phyloP scores from a whole-genome alignment of 2,329 filamentous ascomycete species.

The Chaetomium olivaceum region DNA sequence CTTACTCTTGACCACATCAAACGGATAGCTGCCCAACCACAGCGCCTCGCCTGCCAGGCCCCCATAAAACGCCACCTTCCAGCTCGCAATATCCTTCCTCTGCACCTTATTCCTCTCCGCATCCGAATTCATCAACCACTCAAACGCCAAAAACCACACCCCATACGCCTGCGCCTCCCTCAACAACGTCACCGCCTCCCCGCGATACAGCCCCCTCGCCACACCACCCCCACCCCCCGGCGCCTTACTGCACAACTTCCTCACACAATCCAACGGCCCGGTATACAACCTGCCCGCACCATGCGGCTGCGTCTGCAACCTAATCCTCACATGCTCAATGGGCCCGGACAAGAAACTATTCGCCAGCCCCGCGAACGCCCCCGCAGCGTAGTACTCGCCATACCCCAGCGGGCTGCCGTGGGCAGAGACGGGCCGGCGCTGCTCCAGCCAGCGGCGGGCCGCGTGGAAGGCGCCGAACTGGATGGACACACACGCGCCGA shows the following conservation, averaged over 20 bases:
- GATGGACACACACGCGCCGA: constrained; percentile 96
- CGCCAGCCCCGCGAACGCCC: constrained; percentile 87
- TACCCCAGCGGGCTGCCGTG: constrained; percentile 65
- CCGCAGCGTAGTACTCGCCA: constrained; percentile 83
- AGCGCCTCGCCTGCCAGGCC: constrained; percentile 91
- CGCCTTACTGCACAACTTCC: constrained; percentile 65
- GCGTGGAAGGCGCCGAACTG: constrained; percentile 98
- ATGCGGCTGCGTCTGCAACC: constrained; percentile 94
- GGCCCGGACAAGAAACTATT: constrained; percentile 87
- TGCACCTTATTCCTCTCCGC: constrained; percentile 73
- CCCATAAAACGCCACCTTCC: constrained; percentile 89
- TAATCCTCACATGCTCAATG: constrained; percentile 96
- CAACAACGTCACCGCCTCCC: constrained; percentile 78
- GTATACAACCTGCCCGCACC: constrained; percentile 74
- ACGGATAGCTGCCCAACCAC: constrained; percentile 91
- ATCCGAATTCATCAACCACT: constrained; percentile 94
- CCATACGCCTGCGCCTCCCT: constrained; percentile 95
- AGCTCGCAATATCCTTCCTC: constrained; percentile 74
- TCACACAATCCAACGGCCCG: constrained; percentile 87
- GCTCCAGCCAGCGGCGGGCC: constrained; percentile 82
- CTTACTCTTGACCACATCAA: constrained; percentile 98
- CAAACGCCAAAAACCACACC: constrained; percentile 91
- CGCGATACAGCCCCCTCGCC: constrained; percentile 77
- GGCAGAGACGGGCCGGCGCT: constrained; percentile 56
- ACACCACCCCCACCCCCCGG: constrained; percentile 56